Base-by-base conservation (phyloP, 176 grass and related monocot species). In the Saccharum officinarum region DNA sequence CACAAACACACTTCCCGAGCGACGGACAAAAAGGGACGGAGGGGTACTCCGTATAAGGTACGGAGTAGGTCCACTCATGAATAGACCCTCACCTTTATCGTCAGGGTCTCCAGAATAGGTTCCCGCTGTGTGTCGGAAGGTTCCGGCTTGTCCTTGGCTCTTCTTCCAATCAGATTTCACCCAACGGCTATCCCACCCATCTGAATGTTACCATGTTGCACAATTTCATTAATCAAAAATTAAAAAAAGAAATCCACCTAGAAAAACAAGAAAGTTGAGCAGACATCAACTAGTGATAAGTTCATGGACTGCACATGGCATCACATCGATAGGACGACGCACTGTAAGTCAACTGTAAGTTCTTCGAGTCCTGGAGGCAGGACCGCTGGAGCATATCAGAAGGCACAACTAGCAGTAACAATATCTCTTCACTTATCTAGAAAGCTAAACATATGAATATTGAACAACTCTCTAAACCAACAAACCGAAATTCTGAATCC, bases 121-220 rank as follows among this genome's bases (percentile, higher is more conserved):
- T 28, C 94, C 94, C 0, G 94, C 80, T 17, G 92, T 92, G 70
- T 94, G 94, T 31, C 83, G 88, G 74, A 94, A 97, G 1, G 75
- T 82, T 68, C 94, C 94, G 5, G 90, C 90, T 89, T 90, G 92
- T 67, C 92, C 94, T 92, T 94, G 88, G 10, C 88, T 94, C 86
- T 16, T 97, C 77, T 94, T 97, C 94, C 94, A 97, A 75, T 97
- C 92, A 15, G 94, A 97, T 90, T 83, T 97, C 83, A 94, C 94
- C 94, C 92, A 97, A 62, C 88, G 81, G 75, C 62, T 79, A 54
- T 88, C 85, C 94, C 94, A 97, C 10, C 72, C 94, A 87, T 97
- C 92, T 97, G 81, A 69, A 41, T 23, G 40, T 64, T 52, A 60
- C 40, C 34, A 84, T 2, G 71, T 76, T 16, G 34, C 33, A 62